Evolutionary conservation across 2,329 filamentous ascomycete species (phyloP).

Genomic region (Neonectria neomacrospora): DNA sequence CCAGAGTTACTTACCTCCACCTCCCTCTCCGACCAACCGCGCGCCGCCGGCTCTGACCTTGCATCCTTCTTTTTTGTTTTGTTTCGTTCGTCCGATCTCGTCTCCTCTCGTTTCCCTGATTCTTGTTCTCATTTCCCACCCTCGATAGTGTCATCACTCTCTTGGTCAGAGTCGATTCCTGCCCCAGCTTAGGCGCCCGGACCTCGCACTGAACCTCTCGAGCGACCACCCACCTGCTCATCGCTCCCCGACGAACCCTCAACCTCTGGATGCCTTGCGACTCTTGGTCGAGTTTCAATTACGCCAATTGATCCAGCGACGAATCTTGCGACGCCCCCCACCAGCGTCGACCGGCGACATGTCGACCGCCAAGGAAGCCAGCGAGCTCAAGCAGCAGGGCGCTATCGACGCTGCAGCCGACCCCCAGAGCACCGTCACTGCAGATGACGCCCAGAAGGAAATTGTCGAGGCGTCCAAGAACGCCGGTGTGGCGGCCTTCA

Average conservation of each 20-base stretch:
- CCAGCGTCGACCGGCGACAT: conserved; percentile 43
- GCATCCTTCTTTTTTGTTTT: conserved; percentile 31
- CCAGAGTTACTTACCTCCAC: conserved; percentile 13
- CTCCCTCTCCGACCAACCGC: conserved; percentile 27
- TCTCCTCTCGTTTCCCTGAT: conserved; percentile 32
- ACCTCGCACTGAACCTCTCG: conserved; percentile 15
- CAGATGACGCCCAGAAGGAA: conserved; percentile 77
- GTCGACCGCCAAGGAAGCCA: conserved; percentile 49
- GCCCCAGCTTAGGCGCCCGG: conserved; percentile 8
- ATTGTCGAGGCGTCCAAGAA: conserved; percentile 82
- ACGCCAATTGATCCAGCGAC: conserved; percentile 38
- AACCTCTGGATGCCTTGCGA: conserved; percentile 37
- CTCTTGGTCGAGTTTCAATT: conserved; percentile 27
- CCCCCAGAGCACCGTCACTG: conserved; percentile 72
- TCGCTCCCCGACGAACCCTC: conserved; percentile 25
- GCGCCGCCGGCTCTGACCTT: conserved; percentile 31
- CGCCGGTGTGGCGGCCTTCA: conserved; percentile 82
- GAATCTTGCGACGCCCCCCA: conserved; percentile 23
- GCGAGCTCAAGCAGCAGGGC: conserved; percentile 84
- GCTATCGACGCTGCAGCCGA: conserved; percentile 81
- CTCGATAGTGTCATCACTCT: conserved; percentile 26
- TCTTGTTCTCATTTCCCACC: conserved; percentile 22
- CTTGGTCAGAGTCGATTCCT: conserved; percentile 27
- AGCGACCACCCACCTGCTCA: conserved; percentile 21
- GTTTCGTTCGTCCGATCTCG: conserved; percentile 26